Conservation (phyloP, 768 basidiomycete species). For the Melanogaster broomeanus region DNA sequence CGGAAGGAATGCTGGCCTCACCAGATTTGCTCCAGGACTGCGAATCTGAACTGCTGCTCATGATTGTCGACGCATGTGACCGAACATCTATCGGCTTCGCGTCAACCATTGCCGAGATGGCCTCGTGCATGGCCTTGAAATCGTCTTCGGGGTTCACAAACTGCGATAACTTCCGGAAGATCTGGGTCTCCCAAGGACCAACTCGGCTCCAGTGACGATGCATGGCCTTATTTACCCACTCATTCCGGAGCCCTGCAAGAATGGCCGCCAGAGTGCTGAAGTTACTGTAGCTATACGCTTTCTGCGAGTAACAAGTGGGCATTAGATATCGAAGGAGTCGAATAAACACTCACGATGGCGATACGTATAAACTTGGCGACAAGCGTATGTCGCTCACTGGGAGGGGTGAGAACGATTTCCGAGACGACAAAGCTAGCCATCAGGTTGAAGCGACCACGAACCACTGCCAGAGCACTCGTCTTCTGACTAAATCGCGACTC, state of each 20-base stretch:
- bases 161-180: conserved; percentile 69
- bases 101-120: conserved; percentile 64
- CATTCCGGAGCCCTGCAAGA: conserved; percentile 70
- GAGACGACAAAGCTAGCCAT: conserved; percentile 79
- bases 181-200: conserved; percentile 67
- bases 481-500: conserved; percentile 59
- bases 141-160: conserved; percentile 66
- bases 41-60: conserved; percentile 47
- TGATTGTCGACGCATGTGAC: conserved; percentile 55
- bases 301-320: conserved; percentile 44
- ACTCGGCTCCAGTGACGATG: conserved; percentile 66
- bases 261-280: conserved; percentile 81
- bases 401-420: conserved; percentile 78
- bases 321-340: neutral
- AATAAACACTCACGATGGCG: conserved; percentile 65
- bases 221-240: conserved; percentile 70
- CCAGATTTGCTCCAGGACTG: conserved; percentile 39
- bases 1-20: conserved; percentile 47
- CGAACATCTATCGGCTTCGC: conserved; percentile 58
- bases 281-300: conserved; percentile 76
- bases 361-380: conserved; percentile 82
- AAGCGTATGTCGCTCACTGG: conserved; percentile 61
- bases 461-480: conserved; percentile 70
- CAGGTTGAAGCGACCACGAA: conserved; percentile 83
- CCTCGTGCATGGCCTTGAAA: conserved; percentile 73